These are phyloP conservation scores for Pichia membranifaciens DNA, from an alignment of 805 yeast genomes.

Conservation along the genomic window DNA sequence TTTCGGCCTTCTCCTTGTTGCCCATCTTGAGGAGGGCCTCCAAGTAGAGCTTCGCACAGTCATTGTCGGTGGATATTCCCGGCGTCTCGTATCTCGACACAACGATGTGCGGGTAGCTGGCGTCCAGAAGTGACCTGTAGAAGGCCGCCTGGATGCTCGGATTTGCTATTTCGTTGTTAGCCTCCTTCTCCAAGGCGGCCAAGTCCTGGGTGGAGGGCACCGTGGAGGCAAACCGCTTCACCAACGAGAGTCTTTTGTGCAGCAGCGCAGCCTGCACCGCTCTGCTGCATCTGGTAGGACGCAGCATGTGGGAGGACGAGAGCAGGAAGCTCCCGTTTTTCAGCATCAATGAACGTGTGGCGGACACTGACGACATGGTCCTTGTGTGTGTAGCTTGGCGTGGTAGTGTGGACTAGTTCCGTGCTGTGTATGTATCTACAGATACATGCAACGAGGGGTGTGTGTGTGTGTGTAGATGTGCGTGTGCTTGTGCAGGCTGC, in stretches of 20 bases:
- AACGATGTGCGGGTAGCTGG: slow-evolving; percentile 93
- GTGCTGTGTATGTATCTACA: background rate
- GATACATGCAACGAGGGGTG: too few species aligned
- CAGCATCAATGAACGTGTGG: background rate
- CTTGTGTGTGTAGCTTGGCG: background rate
- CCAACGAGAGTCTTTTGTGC: background rate
- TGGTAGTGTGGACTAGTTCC: background rate
- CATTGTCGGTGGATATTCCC: slow-evolving; percentile 80
- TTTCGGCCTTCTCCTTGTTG: slow-evolving; percentile 69
- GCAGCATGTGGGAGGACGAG: background rate
- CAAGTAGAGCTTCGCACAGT: slow-evolving; percentile 71
- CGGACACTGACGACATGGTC: background rate
- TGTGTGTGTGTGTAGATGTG: too few species aligned
- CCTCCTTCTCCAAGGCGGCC: slow-evolving; percentile 73
- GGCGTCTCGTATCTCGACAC: slow-evolving; percentile 92
- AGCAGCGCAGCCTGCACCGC: background rate
- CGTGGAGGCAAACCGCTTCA: slow-evolving; percentile 13
- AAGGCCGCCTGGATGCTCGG: slow-evolving; percentile 77
- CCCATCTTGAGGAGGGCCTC: slow-evolving; percentile 80
- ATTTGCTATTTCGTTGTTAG: slow-evolving; percentile 67
- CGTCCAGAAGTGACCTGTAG: slow-evolving; percentile 63
- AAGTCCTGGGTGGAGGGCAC: slow-evolving; percentile 31
- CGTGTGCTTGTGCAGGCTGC: too few species aligned
- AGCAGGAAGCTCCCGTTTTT: background rate
- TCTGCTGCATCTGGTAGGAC: background rate